Percentiles rank a stretch among this genome's conserved stretches.
Conservation (phyloP, 768 basidiomycete genomes). For the Imleria badia region DNA sequence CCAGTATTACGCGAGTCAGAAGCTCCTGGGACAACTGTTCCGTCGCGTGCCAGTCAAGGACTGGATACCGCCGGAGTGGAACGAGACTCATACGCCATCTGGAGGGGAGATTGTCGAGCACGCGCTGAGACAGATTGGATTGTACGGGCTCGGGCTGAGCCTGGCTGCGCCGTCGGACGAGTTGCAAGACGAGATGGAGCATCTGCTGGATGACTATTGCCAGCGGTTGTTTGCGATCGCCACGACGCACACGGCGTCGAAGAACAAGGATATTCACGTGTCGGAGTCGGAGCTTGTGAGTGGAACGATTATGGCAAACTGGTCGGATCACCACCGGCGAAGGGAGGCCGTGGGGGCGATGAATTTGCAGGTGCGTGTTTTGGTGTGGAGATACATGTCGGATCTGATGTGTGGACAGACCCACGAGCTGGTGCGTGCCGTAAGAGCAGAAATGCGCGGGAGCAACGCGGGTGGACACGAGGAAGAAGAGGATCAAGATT, state of each 20-base stretch:
- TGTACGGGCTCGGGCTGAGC: constrained; percentile 35
- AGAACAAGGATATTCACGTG: constrained; percentile 34
- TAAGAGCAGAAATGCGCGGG: constrained; percentile 34
- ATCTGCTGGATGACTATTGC: constrained; percentile 37
- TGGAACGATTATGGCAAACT: constrained; percentile 45
- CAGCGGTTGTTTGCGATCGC: constrained; percentile 36
- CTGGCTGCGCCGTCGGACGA: constrained; percentile 25
- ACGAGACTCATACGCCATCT: constrained; percentile 19
- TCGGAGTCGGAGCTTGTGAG: constrained; percentile 45
- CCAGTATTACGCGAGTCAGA: constrained; percentile 40
- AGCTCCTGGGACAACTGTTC: constrained; percentile 45
- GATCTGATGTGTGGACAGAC: constrained; percentile 32
- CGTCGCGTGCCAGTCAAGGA: constrained; percentile 41
- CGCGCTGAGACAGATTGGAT: constrained; percentile 24
- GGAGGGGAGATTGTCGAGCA: constrained; percentile 26
- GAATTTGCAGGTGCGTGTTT: constrained; percentile 42
- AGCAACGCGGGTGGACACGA: constrained; percentile 10
- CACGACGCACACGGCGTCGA: constrained; percentile 36
- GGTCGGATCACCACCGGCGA: constrained; percentile 42
- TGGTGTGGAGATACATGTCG: neutral
- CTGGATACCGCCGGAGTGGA: constrained; percentile 30
- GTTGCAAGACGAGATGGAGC: constrained; percentile 38
- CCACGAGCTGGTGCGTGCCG: constrained; percentile 36
- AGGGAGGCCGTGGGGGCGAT: constrained; percentile 41
- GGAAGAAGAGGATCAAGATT: constrained; percentile 28